Conservation (phyloP, 805 yeast genomes). For the Maudiozyma saulgeensis region DNA sequence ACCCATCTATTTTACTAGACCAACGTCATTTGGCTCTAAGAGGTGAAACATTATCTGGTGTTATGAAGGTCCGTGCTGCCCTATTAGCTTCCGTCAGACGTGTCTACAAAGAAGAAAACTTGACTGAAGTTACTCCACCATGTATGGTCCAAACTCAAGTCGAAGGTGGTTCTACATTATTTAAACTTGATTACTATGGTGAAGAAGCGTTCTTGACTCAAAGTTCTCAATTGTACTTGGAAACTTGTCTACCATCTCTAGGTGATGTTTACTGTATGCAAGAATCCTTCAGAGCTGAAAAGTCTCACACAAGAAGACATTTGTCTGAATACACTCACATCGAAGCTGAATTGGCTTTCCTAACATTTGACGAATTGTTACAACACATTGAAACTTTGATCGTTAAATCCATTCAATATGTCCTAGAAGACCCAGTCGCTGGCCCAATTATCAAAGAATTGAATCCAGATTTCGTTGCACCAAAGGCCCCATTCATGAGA, state of each 20-base stretch:
- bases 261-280: slow-evolving; percentile 97
- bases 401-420: slow-evolving; percentile 58
- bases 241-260: slow-evolving; percentile 89
- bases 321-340: slow-evolving; percentile 93
- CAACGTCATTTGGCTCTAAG: slow-evolving; percentile 93
- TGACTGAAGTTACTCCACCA: slow-evolving; percentile 95
- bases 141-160: slow-evolving; percentile 99
- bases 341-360: slow-evolving; percentile 87
- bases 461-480: slow-evolving; percentile 85
- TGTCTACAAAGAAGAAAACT: slow-evolving; percentile 61
- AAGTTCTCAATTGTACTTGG: slow-evolving; percentile 92
- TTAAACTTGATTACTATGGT: slow-evolving; percentile 88
- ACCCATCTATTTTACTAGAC: slow-evolving; percentile 85
- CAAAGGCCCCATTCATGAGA: slow-evolving; percentile 80
- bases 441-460: slow-evolving; percentile 84
- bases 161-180: slow-evolving; percentile 96
- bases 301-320: slow-evolving; percentile 97
- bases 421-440: slow-evolving; percentile 82
- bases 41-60: slow-evolving; percentile 89
- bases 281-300: slow-evolving; percentile 98
- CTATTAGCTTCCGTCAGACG: slow-evolving; percentile 66
- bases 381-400: slow-evolving; percentile 75
- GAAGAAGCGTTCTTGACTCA: slow-evolving; percentile 95
- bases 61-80: slow-evolving; percentile 88
- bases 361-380: slow-evolving; percentile 79